Conservation (phyloP, 108 stramenopile species). For the Parmales sp. region DNA sequence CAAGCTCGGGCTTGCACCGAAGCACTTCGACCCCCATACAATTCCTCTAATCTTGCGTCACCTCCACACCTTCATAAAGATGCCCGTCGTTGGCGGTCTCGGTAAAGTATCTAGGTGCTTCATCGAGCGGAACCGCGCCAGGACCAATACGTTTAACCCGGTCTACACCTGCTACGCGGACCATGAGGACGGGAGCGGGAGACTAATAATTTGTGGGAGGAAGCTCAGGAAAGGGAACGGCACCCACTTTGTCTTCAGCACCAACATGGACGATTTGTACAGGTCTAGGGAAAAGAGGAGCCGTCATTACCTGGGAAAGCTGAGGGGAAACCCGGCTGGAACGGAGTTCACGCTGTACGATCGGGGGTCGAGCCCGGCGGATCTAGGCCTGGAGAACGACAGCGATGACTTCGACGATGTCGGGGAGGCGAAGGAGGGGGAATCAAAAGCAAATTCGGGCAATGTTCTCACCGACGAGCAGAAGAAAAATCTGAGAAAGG, state of each 20-base stretch:
- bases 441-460: not conserved
- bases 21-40: conserved; percentile 1
- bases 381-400: not conserved
- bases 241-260: conserved; percentile 32
- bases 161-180: conserved; percentile 40
- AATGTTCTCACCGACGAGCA: not conserved
- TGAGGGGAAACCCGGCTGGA: conserved; percentile 21
- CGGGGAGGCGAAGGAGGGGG: not conserved
- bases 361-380: conserved; percentile 12
- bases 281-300: conserved; percentile 24
- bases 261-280: conserved; percentile 27
- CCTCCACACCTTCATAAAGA: not conserved
- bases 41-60: conserved; percentile 9
- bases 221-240: conserved; percentile 23
- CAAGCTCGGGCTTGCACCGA: not conserved
- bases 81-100: conserved; percentile 8
- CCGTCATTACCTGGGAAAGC: conserved; percentile 32
- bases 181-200: conserved; percentile 45
- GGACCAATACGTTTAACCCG: conserved; percentile 25
- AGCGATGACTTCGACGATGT: not conserved
- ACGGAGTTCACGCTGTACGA: conserved; percentile 35
- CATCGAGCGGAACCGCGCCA: conserved; percentile 30
- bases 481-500: conserved; percentile 8
- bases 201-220: conserved; percentile 28
- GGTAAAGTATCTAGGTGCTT: conserved; percentile 32